Base-by-base conservation (phyloP, 495 filamentous ascomycete genomes). In the Aspergillus cavernicola region DNA sequence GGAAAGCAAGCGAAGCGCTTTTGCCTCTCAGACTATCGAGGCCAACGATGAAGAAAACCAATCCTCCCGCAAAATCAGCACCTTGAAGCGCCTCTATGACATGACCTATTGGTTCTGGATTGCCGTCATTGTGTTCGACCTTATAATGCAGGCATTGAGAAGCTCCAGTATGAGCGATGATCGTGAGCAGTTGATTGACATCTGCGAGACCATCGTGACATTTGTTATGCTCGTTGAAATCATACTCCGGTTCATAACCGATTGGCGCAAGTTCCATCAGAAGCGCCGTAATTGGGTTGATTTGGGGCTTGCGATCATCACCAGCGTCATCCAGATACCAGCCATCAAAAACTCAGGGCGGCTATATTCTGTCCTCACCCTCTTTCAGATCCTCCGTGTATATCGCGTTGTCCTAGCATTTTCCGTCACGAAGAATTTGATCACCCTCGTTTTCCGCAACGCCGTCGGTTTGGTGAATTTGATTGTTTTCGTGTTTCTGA, bases 401-500 rank as follows among this genome's bases (percentile, higher is more conserved):
- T 97, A 99, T 66, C 85, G 93, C 13, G 82, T 99, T 13, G 91
- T 99, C 47, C 72, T 96, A 56, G 90, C 90, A 23, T 84, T 97
- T 39, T 83, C 89, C 32, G 80, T 97, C 51, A 97, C 90, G 0
- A 80, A 85, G 50, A 85, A 89, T 53, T 78, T 98, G 35, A 93
- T 98, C 59, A 74, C 76, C 52, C 78, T 93, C 33, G 95, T 97
- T 7, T 80, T 97, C 41, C 87, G 95, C 55, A 97, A 97, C 61
- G 83, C 88, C n/a, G 81, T 83, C 29, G 93, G 93, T 85, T 80
- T 99, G 47, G 79, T 88, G 16, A 99, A 99, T 68, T 75, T 99
- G 37, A 93, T 99, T 65, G 75, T 96, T 8, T 99, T 99, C 65
- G 88, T 97, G 57, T 92, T 96, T 69, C 78, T 99, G 47, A 89